These are phyloP conservation scores for Arthrobotrys iridis DNA, from an alignment of 2,329 filamentous ascomycete genomes.

Conservation along the genomic window DNA sequence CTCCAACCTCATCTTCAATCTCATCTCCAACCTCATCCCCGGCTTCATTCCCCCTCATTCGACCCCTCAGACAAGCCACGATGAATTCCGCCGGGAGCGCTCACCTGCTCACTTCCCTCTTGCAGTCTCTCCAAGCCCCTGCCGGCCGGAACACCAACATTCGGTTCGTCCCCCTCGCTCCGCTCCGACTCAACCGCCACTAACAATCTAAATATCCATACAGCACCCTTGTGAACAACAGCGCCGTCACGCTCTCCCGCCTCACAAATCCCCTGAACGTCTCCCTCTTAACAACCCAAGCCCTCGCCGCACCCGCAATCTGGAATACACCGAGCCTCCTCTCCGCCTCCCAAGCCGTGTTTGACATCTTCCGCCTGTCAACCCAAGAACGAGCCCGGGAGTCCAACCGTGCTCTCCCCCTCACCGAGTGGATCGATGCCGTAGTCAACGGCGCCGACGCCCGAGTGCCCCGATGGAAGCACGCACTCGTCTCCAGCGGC, in stretches of 20 bases:
- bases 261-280: constrained; percentile 80
- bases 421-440: constrained; percentile 69
- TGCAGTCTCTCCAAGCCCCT: constrained; percentile 46
- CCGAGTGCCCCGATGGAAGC: constrained; percentile 79
- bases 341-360: constrained; percentile 71
- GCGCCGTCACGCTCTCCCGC: constrained; percentile 73
- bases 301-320: constrained; percentile 76
- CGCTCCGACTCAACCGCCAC: not conserved
- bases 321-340: constrained; percentile 73
- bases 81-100: constrained; percentile 50
- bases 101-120: constrained; percentile 40
- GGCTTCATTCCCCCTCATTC: not conserved
- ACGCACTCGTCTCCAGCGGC: constrained; percentile 81
- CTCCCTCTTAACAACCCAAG: constrained; percentile 75
- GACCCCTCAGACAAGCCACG: constrained; percentile 8
- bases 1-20: not conserved
- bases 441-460: constrained; percentile 70
- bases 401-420: constrained; percentile 61
- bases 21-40: constrained; percentile 8
- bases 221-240: constrained; percentile 59
- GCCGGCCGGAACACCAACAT: constrained; percentile 48
- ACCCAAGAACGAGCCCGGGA: constrained; percentile 67
- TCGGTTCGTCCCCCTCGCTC: constrained; percentile 26
- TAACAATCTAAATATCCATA: constrained; percentile 10
- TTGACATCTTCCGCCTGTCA: constrained; percentile 78